phyloP scores from a whole-genome alignment of 495 filamentous ascomycete genomes.

The Endocarpon pusillum region DNA sequence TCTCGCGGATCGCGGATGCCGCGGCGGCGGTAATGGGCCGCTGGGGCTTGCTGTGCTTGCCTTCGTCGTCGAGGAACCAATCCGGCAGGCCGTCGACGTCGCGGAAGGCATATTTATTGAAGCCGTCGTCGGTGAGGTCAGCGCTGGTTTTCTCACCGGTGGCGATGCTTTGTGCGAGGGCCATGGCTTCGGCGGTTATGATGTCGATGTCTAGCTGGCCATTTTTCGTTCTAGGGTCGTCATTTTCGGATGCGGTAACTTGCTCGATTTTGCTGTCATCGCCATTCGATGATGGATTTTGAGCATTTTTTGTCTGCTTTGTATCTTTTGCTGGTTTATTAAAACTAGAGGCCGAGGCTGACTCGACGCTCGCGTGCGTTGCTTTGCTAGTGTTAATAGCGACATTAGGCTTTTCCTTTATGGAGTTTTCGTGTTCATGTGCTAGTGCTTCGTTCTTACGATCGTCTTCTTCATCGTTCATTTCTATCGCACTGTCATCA shows the following conservation, averaged over 20 bases:
- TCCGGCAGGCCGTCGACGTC: slow-evolving; percentile 88
- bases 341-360: slow-evolving; percentile 10
- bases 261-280: slow-evolving; percentile 13
- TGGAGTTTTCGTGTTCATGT: slow-evolving; percentile 2
- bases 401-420: slow-evolving; percentile 9
- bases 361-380: slow-evolving; percentile 5
- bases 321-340: too few species aligned
- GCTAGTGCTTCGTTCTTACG: too few species aligned
- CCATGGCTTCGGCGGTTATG: slow-evolving; percentile 97
- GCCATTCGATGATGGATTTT: slow-evolving; percentile 7
- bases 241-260: slow-evolving; percentile 29
- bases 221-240: slow-evolving; percentile 49
- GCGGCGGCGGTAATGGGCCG: slow-evolving; percentile 81
- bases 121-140: slow-evolving; percentile 76
- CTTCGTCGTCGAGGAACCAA: slow-evolving; percentile 94
- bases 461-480: slow-evolving; percentile 21
- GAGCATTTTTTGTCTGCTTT: slow-evolving; percentile 12
- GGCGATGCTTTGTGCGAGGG: slow-evolving; percentile 82
- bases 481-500: slow-evolving; percentile 25
- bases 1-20: slow-evolving; percentile 87
- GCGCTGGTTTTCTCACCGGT: slow-evolving; percentile 61
- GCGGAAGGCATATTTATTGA: slow-evolving; percentile 81
- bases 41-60: slow-evolving; percentile 61
- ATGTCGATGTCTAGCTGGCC: slow-evolving; percentile 85
- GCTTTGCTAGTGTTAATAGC: slow-evolving; percentile 8